Evolutionary conservation across 2,329 filamentous ascomycete species (phyloP), one percentile per base, ranked within the genome.

Genomic region (Ascochyta clinopodiicola): DNA sequence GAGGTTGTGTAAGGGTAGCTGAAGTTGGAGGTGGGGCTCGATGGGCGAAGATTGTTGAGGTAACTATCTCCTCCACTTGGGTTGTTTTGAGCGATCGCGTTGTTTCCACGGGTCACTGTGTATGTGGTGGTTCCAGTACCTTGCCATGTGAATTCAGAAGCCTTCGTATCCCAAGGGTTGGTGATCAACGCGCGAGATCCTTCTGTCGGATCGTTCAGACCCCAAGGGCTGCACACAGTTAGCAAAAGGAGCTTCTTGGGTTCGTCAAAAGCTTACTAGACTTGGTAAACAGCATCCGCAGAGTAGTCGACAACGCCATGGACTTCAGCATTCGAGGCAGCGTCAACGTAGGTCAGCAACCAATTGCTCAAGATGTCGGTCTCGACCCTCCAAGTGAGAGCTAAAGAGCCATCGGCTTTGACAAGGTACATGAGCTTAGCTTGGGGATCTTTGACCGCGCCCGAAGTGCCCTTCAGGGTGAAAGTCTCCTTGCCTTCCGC

Each of bases 381-480:
- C 77, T 86, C 83, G 10, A 86, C 75, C 64, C 83, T 74, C 84
- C 83, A 86, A 0, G 81, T 77, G n/a, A 85, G 74, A 13, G 75
- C 76, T 3, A 86, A 73, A 2, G 61, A 69, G 36, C 78, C 78
- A 39, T 82, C 78, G 0, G 73, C 21, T 34, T 72, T 65, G 62
- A 79, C 72, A 34, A 84, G 76, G 72, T 86, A 86, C 17, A 83
- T 79, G 2, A 86, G 75, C 58, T 79, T 79, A 2, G 82, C 82
- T 61, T 82, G 77, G 3, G 84, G 83, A 57, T 84, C 81, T 34
- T 77, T 76, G 31, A 77, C 66, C 0, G 80, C 78, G 4, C 83
- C 82, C 2, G 74, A 71, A 50, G 56, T 56, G 32, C 44, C 43
- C 48, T 75, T 79, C 57, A 85, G 77, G 21, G 63, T 74, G 57